Evolutionary conservation across 2,329 filamentous ascomycete genomes (phyloP).

Genomic region (Herpotrichia juniperi): DNA sequence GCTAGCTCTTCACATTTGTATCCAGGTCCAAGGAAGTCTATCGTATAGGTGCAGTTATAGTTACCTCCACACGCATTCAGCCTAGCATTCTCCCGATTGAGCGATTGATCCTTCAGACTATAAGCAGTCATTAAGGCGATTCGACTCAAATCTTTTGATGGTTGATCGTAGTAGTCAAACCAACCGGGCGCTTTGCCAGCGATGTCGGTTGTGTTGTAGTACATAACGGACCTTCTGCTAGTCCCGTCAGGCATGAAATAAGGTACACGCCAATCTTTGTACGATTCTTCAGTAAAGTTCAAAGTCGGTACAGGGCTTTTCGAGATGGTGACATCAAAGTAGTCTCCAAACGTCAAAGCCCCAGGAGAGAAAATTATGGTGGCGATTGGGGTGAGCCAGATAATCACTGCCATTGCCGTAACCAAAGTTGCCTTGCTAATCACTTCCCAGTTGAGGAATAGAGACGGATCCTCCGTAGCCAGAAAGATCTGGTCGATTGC

Average conservation of each 20-base stretch:
- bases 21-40: conserved; percentile 36
- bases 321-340: conserved; percentile 19
- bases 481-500: conserved; percentile 45
- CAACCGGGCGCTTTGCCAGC: conserved; percentile 20
- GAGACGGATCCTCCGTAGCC: conserved; percentile 39
- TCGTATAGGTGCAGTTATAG: conserved; percentile 42
- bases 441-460: conserved; percentile 41
- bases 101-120: conserved; percentile 30
- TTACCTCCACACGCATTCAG: conserved; percentile 42
- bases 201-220: conserved; percentile 42
- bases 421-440: conserved; percentile 34
- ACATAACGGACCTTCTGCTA: conserved; percentile 36
- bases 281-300: conserved; percentile 40
- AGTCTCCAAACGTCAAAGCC: conserved; percentile 44
- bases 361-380: conserved; percentile 47
- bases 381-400: conserved; percentile 44
- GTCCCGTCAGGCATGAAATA: conserved; percentile 27
- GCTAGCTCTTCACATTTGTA: conserved; percentile 41
- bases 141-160: conserved; percentile 33
- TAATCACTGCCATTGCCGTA: conserved; percentile 32
- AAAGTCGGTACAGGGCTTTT: conserved; percentile 29
- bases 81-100: conserved; percentile 35
- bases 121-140: conserved; percentile 39
- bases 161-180: conserved; percentile 46
- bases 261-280: conserved; percentile 37